Base-by-base conservation (phyloP, 1,284 basidiomycete genomes). In the Sanghuangporus baumii region DNA sequence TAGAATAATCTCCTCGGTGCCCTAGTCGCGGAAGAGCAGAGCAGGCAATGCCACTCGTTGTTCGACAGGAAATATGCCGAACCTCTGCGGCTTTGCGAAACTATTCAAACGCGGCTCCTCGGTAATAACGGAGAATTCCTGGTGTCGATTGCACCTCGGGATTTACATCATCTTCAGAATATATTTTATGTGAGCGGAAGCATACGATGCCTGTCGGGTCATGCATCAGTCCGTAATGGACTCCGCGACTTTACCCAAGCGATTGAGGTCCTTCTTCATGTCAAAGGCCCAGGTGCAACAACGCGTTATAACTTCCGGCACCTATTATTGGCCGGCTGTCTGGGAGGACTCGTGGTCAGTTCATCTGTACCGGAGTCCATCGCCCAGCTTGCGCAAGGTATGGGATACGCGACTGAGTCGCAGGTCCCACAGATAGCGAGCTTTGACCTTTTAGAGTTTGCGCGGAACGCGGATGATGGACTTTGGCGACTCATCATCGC, bases 151-250 rank as follows among this genome's bases (percentile, higher is more conserved):
- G 74, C 75, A 0, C 59, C 69, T 47, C 68, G 69, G 16, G 75
- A 79, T 57, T 67, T 74, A 2, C 74, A 77, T 55, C 73, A 78
- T 1, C 66, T 79, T 1, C 78, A 79, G 64, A 77, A 77, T 64
- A 65, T 78, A n/a, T 74, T 78, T 55, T 76, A 77, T 66, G 76
- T 78, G 36, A 74, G 74, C 63, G 78, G 75, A 12, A 80, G 77
- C 61, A 67, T 79, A 20, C 74, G 73, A 38, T 61, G 66, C 59
- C 51, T 65, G 20, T 48, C 26, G 1, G 31, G 7, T 6, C 38
- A 47, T 16, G 9, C 20, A 9, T 51, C 68, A 55, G 69, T 72
- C 34, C 69, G 71, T 40, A 66, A 71, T 38, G 80, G 80, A 51
- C 66, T 75, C 9, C 67, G 70, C 40, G 73, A 75, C 55, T 72